Evolutionary conservation across 192 early-diverging fungal genomes (phyloP), one percentile per base, ranked within the genome.

Genomic region (Entomortierella lignicola): DNA sequence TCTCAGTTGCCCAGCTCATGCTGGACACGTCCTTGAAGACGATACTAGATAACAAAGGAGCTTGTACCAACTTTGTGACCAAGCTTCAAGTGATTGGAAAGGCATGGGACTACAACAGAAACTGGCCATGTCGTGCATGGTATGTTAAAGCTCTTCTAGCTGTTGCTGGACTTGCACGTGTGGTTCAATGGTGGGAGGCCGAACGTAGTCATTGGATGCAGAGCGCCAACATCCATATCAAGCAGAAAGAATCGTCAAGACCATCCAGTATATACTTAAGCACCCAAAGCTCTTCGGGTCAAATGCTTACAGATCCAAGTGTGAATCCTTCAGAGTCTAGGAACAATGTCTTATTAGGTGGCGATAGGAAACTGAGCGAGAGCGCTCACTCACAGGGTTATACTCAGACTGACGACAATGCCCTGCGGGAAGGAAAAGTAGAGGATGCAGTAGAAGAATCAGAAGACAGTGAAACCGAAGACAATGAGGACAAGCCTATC

Each of bases 131-230:
- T 42, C 69, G 84, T 55, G 71, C 82, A 58, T 75, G 84, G 86
- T 85, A 83, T 88, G 87, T 93, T 3, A 81, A 89, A 34, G 70
- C 94, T 1, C 65, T 95, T 32, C 82, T 94, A 48, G 89, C 87
- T 18, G 92, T 95, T 70, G 91, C 92, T 20, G 86, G 84, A 15
- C 84, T 95, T 21, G 93, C 91, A 18, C 83, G 94, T 39, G 82
- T 95, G 23, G 87, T 95, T 2, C 91, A 95, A 70, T 89, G 90
- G 82, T 86, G 94, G 83, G 91, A 95, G 55, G 93, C 90, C 20
- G 92, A 95, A 71, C 82, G 86, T 8, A 82, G 81, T 13, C 86
- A 91, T 55, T 94, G 93, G 93, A 58, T 73, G 68, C 81, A 79
- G 51, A 69, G 75, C 42, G 67, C 57, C 30, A 70, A 65, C 10